Conservation (phyloP, 2,329 filamentous ascomycete species). For the Epichloe scottii region DNA sequence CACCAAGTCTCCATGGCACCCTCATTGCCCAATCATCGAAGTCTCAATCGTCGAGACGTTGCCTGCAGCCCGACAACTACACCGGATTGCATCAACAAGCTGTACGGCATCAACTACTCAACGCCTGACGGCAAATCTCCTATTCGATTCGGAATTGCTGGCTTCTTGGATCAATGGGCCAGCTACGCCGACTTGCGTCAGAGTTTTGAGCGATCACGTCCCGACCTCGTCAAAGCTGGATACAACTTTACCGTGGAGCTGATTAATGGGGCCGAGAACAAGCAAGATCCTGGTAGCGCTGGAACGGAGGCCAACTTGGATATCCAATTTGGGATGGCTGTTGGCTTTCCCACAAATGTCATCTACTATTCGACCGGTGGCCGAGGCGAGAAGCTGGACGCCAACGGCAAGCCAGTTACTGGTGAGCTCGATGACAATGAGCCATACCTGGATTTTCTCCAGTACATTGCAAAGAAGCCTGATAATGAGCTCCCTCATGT, state of each 20-base stretch:
- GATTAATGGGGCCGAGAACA: conserved; percentile 32
- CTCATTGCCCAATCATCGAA: not conserved
- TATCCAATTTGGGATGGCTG: conserved; percentile 33
- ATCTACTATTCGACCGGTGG: conserved; percentile 34
- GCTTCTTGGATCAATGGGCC: conserved; percentile 36
- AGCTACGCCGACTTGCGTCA: conserved; percentile 28
- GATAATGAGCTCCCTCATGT: conserved; percentile 39
- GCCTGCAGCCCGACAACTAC: conserved; percentile 14
- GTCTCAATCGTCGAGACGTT: not conserved
- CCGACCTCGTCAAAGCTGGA: conserved; percentile 21
- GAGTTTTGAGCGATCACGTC: conserved; percentile 25
- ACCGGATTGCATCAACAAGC: conserved; percentile 28
- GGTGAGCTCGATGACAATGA: conserved; percentile 33
- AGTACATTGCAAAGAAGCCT: conserved; percentile 32
- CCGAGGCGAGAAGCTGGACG: conserved; percentile 27
- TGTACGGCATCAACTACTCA: conserved; percentile 33
- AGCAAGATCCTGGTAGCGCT: conserved; percentile 23
- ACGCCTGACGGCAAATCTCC: conserved; percentile 17
- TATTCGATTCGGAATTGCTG: conserved; percentile 32
- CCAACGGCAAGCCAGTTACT: conserved; percentile 21
- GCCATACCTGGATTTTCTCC: conserved; percentile 42
- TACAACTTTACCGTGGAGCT: conserved; percentile 29
- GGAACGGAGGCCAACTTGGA: conserved; percentile 36
- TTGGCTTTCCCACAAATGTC: conserved; percentile 31
- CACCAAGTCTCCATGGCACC: conserved; percentile 13